These are phyloP conservation scores for Amaranthus hypochondriacus DNA, from an alignment of 148 eudicot species.

Conservation along the genomic window DNA sequence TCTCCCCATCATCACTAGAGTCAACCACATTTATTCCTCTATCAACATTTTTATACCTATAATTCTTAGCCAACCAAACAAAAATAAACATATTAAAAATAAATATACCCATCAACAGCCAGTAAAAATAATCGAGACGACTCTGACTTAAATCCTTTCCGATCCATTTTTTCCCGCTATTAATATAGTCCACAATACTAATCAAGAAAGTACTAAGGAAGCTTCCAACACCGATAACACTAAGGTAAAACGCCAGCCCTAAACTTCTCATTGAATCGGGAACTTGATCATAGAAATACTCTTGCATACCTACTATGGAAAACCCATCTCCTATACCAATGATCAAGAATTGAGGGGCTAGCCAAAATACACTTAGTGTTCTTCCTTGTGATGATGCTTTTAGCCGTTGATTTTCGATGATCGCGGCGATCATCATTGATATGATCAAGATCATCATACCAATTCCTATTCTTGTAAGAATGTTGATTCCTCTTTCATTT, in stretches of 20 bases:
- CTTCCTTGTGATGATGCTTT: conserved; percentile 13
- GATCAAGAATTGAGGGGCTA: conserved; percentile 50
- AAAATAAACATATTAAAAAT: conserved; percentile 25
- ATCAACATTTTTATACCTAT: conserved; percentile 37
- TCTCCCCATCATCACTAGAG: not conserved
- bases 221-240: conserved; percentile 48
- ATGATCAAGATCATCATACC: conserved; percentile 46
- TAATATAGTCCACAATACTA: conserved; percentile 25
- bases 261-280: conserved; percentile 66
- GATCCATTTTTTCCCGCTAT: conserved; percentile 41
- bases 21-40: conserved; percentile 1
- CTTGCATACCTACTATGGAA: conserved; percentile 59
- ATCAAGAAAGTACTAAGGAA: conserved; percentile 44
- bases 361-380: conserved; percentile 46
- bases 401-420: conserved; percentile 40
- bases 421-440: conserved; percentile 38
- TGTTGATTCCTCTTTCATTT: conserved; percentile 46
- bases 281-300: conserved; percentile 63
- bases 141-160: conserved; percentile 44
- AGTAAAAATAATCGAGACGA: conserved; percentile 40
- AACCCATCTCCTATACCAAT: conserved; percentile 53
- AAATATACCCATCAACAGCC: conserved; percentile 33
- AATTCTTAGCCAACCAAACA: conserved; percentile 28
- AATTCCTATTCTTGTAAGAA: conserved; percentile 50
- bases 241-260: conserved; percentile 57